Evolutionary conservation across 768 basidiomycete genomes (phyloP).

Genomic region (Collybia nuda): DNA sequence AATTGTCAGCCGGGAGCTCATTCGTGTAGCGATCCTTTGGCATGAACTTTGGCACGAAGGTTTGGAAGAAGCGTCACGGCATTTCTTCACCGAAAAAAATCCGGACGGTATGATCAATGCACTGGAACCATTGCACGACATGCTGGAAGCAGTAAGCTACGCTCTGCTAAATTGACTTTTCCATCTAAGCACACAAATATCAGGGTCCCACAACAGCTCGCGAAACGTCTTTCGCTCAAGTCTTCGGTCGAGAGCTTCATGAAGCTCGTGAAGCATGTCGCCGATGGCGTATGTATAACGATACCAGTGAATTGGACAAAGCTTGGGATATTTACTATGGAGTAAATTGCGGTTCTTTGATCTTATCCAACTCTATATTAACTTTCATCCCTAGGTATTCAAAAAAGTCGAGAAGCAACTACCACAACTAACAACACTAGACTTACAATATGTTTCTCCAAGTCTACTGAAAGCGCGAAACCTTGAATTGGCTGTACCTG

Average conservation of each 20-base stretch:
- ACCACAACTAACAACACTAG: slow-evolving; percentile 83
- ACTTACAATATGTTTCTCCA: slow-evolving; percentile 97
- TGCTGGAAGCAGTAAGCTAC: slow-evolving; percentile 77
- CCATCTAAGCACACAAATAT: not conserved
- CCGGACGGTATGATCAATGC: slow-evolving; percentile 95
- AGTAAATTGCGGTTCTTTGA: slow-evolving; percentile 39
- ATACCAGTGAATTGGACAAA: slow-evolving; percentile 87
- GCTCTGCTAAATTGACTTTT: not conserved
- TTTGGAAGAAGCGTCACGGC: slow-evolving; percentile 92
- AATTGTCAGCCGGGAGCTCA: slow-evolving; percentile 90
- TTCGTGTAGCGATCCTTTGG: slow-evolving; percentile 97
- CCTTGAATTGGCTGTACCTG: slow-evolving; percentile 95
- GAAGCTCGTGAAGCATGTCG: slow-evolving; percentile 92
- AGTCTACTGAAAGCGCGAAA: slow-evolving; percentile 84
- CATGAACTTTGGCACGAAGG: slow-evolving; percentile 99
- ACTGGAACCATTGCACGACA: slow-evolving; percentile 88
- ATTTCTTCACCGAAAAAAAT: slow-evolving; percentile 97
- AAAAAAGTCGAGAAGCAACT: slow-evolving; percentile 95
- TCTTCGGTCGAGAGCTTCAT: slow-evolving; percentile 87
- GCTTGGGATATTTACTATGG: slow-evolving; percentile 99
- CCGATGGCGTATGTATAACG: slow-evolving; percentile 82
- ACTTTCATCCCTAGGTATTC: slow-evolving; percentile 67
- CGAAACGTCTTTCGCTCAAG: slow-evolving; percentile 93
- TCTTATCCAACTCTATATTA: not conserved
- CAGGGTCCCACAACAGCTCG: slow-evolving; percentile 93